Evolutionary conservation across 2,329 filamentous ascomycete genomes (phyloP).

Genomic region (Fusarium circinatum): DNA sequence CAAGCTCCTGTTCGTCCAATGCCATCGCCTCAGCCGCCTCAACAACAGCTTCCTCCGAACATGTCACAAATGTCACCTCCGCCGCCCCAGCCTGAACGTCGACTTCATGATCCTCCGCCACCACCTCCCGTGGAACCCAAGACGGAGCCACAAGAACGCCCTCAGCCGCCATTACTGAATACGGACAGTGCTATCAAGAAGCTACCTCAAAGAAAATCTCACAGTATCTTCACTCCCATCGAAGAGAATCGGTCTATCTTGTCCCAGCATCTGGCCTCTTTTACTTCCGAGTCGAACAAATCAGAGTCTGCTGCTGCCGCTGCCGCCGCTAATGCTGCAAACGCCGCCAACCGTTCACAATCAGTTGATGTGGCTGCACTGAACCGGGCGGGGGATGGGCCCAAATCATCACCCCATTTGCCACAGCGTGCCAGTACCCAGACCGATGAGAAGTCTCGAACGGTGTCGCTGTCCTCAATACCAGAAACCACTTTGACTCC

Average conservation of each 20-base stretch:
- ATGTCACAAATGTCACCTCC: conserved; percentile 63
- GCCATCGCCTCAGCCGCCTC: conserved; percentile 67
- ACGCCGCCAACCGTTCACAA: conserved; percentile 62
- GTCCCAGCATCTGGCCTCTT: conserved; percentile 81
- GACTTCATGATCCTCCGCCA: conserved; percentile 62
- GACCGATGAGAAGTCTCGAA: conserved; percentile 57
- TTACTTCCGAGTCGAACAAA: conserved; percentile 63
- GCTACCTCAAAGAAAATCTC: conserved; percentile 79
- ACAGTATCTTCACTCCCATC: conserved; percentile 97
- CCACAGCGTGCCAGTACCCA: conserved; percentile 62
- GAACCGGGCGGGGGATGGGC: conserved; percentile 58
- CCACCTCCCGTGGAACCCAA: conserved; percentile 62
- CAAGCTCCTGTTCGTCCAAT: conserved; percentile 60
- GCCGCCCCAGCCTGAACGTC: conserved; percentile 59
- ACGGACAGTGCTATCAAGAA: conserved; percentile 66
- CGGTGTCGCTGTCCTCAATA: conserved; percentile 68
- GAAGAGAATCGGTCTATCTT: conserved; percentile 91
- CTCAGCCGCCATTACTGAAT: conserved; percentile 60
- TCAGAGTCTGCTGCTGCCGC: conserved; percentile 48
- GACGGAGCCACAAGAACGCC: conserved; percentile 59
- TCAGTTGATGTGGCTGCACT: conserved; percentile 72
- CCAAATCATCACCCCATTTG: conserved; percentile 68
- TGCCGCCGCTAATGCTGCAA: conserved; percentile 41
- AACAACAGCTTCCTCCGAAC: conserved; percentile 61
- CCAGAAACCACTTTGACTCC: conserved; percentile 74